Conservation (phyloP, 192 early-diverging fungal species). For the Umbelopsis sp. region DNA sequence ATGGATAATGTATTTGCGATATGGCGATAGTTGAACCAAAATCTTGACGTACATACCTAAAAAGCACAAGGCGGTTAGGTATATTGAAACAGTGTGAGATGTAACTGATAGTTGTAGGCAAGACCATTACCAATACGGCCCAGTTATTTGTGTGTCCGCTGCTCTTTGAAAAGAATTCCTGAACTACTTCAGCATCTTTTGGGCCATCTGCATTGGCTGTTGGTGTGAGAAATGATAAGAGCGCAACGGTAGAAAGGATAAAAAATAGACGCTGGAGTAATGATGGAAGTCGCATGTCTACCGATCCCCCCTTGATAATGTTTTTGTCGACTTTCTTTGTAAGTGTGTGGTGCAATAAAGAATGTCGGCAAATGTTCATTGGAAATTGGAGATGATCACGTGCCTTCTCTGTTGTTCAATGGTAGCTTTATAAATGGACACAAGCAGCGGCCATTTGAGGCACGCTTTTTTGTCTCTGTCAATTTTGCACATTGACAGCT, state of each 20-base stretch:
- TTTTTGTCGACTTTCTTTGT: no score
- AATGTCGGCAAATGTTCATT: no score
- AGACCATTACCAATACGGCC: slow-evolving; percentile 84
- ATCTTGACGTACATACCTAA: slow-evolving; percentile 94
- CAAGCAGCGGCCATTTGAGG: no score
- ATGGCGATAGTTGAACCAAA: slow-evolving; percentile 99
- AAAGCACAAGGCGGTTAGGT: no score
- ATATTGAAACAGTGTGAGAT: background rate
- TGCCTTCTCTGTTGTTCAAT: no score
- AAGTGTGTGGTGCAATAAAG: no score
- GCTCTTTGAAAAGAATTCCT: slow-evolving; percentile 61
- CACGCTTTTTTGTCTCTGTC: no score
- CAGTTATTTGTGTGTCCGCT: slow-evolving; percentile 93
- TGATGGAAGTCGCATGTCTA: background rate
- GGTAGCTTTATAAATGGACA: no score
- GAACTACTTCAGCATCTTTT: slow-evolving; percentile 32
- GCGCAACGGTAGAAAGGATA: background rate
- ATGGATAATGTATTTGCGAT: slow-evolving; percentile 98
- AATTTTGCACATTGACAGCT: no score
- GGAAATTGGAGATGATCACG: no score
- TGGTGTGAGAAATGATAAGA: background rate
- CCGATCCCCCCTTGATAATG: no score
- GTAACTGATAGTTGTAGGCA: background rate
- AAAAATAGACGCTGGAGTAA: background rate
- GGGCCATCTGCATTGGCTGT: background rate